Conservation (phyloP, 2,329 filamentous ascomycete genomes). For the Cladosporium sp. region DNA sequence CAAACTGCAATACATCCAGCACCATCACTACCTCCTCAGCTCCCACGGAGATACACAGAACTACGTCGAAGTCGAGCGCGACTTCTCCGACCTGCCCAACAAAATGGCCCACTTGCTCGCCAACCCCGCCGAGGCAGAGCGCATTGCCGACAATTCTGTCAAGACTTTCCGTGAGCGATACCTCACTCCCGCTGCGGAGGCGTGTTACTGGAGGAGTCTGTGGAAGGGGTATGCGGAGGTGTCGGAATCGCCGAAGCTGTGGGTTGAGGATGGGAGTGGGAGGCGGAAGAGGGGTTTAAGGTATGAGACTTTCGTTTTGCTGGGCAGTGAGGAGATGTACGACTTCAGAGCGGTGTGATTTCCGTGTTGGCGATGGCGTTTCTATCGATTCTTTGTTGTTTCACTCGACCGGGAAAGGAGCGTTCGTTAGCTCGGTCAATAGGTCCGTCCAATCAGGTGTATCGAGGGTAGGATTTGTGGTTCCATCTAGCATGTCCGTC, state of each 20-base stretch:
- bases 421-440: not conserved
- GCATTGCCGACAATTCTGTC: slow-evolving; percentile 48
- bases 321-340: slow-evolving; percentile 21
- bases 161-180: slow-evolving; percentile 50
- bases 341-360: slow-evolving; percentile 3
- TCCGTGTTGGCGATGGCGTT: not conserved
- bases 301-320: slow-evolving; percentile 20
- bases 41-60: slow-evolving; percentile 22
- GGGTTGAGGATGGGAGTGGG: slow-evolving; percentile 9
- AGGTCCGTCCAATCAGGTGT: not conserved
- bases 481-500: not conserved
- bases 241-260: slow-evolving; percentile 16
- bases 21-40: slow-evolving; percentile 36
- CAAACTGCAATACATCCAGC: slow-evolving; percentile 46
- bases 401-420: too few species aligned
- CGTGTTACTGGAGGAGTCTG: slow-evolving; percentile 27
- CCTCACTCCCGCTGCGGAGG: slow-evolving; percentile 31
- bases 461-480: not conserved
- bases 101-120: slow-evolving; percentile 40
- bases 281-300: slow-evolving; percentile 17
- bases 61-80: slow-evolving; percentile 30
- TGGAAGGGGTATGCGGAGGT: slow-evolving; percentile 17
- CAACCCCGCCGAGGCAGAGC: slow-evolving; percentile 42
- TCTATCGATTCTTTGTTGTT: too few species aligned
- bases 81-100: slow-evolving; percentile 38